phyloP scores from a whole-genome alignment of 1,284 basidiomycete genomes.

The Irpex lacteus region DNA sequence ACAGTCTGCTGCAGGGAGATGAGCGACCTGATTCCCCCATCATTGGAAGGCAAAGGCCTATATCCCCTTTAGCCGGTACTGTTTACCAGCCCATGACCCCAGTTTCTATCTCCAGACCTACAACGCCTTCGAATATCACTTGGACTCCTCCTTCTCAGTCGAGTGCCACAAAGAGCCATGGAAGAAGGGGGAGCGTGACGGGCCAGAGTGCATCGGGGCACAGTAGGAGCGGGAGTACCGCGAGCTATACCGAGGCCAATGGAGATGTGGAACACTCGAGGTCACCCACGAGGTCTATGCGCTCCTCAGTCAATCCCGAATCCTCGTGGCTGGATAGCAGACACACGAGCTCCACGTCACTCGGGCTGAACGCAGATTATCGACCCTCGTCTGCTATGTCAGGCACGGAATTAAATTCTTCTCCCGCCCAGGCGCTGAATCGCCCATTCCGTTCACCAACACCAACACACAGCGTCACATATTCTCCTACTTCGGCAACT shows the following conservation, averaged over 20 bases:
- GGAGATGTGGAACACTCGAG: slow-evolving; percentile 34
- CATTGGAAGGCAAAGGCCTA: slow-evolving; percentile 55
- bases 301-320: slow-evolving; percentile 59
- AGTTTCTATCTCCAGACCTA: slow-evolving; percentile 50
- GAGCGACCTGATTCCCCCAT: slow-evolving; percentile 39
- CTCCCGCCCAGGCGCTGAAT: slow-evolving; percentile 40
- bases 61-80: slow-evolving; percentile 60
- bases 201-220: slow-evolving; percentile 35
- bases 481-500: slow-evolving; percentile 52
- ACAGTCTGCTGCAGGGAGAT: slow-evolving; percentile 1
- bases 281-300: slow-evolving; percentile 42
- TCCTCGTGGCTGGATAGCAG: slow-evolving; percentile 41
- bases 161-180: slow-evolving; percentile 20
- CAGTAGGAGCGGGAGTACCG: slow-evolving; percentile 52
- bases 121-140: slow-evolving; percentile 71
- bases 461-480: slow-evolving; percentile 38
- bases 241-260: slow-evolving; percentile 29
- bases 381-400: slow-evolving; percentile 50
- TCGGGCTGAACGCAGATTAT: slow-evolving; percentile 29
- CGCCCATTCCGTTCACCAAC: slow-evolving; percentile 56
- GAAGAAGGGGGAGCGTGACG: slow-evolving; percentile 28
- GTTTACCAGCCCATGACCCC: slow-evolving; percentile 54
- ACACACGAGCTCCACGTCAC: slow-evolving; percentile 19
- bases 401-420: slow-evolving; percentile 45
- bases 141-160: slow-evolving; percentile 38